Evolutionary conservation across 2,329 filamentous ascomycete species (phyloP), one percentile per base, ranked within the genome.

Genomic region (Coniochaeta sp.): DNA sequence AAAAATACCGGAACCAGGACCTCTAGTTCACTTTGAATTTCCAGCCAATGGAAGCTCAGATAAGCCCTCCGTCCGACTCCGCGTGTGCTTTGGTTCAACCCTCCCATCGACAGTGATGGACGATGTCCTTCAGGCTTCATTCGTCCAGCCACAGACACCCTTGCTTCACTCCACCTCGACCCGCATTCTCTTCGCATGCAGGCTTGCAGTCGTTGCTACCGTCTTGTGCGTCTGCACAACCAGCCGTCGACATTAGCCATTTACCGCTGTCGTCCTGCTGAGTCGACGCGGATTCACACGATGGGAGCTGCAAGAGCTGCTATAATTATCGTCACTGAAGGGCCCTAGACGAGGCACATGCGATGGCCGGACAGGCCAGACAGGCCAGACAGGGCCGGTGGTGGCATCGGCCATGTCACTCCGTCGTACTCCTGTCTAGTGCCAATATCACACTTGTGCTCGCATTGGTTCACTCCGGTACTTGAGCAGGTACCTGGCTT

Each of bases 201-300:
- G 28, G 30, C n/a, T 10, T 56, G 54, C 54, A 56, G 30, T 38
- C 34, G 54, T 38, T 56, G 54, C 52, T 56, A 38, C 32, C 28
- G n/a, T n/a, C n/a, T n/a, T n/a, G n/a, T n/a, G n/a, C n/a, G n/a
- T 36, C 63, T 65, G 63, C 66, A 69, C 70, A 71, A 71, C 70
- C 69, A 71, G 66, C 65, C 65, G 54, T 66, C 67, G 67, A 64
- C 60, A 62, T 65, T 65, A 62, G 61, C 63, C 60, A 50, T 44
- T 66, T 70, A 64, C 67, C 67, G 69, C 68, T 66, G 58, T 59
- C 57, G 3, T 28, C 58, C 58, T 59, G 61, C 26, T 55, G 47
- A 40, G n/a, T 32, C 60, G 59, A 60, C 61, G 60, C 60, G 32
- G 60, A 58, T 59, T 36, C 59, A 60, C 62, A 64, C 62, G 55